Evolutionary conservation across 73 alveolate species (phyloP), one percentile per base, ranked within the genome.

Genomic region (Stentor roeselii): DNA sequence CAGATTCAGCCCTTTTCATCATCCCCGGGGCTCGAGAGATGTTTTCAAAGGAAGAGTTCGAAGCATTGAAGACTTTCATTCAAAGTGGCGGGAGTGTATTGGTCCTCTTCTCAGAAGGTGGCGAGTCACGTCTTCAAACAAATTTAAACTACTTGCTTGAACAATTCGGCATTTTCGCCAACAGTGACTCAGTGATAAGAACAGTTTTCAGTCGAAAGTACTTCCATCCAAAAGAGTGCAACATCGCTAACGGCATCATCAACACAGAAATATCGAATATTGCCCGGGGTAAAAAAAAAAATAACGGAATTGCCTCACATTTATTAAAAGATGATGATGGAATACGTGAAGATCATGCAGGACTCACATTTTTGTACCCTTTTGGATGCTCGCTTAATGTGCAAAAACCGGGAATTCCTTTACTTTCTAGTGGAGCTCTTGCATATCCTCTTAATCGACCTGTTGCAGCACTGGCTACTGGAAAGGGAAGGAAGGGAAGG

Each of bases 351-450:
- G 98, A 95, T 83, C 86, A 95, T 75, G 95, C 78, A 67, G 98
- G 98, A 3, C 87, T 98, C 78, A 94, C 94, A 61, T 96, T 97
- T 39, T 96, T 98, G 30, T 98, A 92, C 93, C 98, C 99, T 2
- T 96, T 94, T 87, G 99, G 99, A 30, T 98, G 99, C 40, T 87
- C 98, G 36, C 75, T 98, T 30, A 96, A 92, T 78, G 98, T 96
- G 21, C 85, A 94, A 78, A 88, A 92, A 82, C 98, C 98, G 0
- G 95, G 98, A 35, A 74, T 90, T 60, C 95, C 98, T 50, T 78
- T 98, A 39, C 89, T 98, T 35, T 91, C 97, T 27, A 85, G 97
- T 50, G 99, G 99, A 39, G 94, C 97, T 3, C 88, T 96, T 36
- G 83, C 96, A 67, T 96, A 90, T 83, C 99, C 99, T n/a, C 86